Percentiles rank a stretch among this genome's conserved stretches.
Conservation (phyloP, 176 grass and related monocot species). For the Carex cristatella region DNA sequence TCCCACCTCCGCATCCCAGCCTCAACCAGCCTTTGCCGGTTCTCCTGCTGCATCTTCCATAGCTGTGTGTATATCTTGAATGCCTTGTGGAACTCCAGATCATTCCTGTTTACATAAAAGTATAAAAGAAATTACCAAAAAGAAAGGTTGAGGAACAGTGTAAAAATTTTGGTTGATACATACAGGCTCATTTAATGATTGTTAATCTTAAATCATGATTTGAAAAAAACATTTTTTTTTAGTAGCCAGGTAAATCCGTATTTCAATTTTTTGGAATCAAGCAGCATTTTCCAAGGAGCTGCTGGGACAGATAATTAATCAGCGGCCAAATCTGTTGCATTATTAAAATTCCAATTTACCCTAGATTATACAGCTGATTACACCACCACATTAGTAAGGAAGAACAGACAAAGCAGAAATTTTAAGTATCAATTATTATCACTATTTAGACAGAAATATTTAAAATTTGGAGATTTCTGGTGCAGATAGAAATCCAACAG, state of each 20-base stretch:
- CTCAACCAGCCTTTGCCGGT: conserved; percentile 73
- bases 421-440: not conserved
- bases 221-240: not conserved
- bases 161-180: not conserved
- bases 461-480: not conserved
- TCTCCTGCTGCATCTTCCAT: conserved; percentile 88
- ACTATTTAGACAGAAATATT: not conserved
- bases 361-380: not conserved
- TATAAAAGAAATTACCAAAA: not conserved
- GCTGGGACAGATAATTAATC: not conserved
- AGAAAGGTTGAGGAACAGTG: not conserved
- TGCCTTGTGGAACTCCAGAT: conserved; percentile 67
- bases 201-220: not conserved
- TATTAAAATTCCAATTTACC: not conserved
- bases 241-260: not conserved
- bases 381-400: not conserved
- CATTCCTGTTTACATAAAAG: conserved; percentile 8
- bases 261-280: not conserved
- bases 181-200: not conserved
- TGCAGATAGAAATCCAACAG: conserved; percentile 1
- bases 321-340: not conserved
- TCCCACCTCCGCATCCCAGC: conserved; percentile 80
- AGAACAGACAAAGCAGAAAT: not conserved
- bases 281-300: not conserved
- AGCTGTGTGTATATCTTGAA: conserved; percentile 88